These are phyloP conservation scores for Suillus occidentalis DNA, from an alignment of 768 basidiomycete species.

Conservation along the genomic window DNA sequence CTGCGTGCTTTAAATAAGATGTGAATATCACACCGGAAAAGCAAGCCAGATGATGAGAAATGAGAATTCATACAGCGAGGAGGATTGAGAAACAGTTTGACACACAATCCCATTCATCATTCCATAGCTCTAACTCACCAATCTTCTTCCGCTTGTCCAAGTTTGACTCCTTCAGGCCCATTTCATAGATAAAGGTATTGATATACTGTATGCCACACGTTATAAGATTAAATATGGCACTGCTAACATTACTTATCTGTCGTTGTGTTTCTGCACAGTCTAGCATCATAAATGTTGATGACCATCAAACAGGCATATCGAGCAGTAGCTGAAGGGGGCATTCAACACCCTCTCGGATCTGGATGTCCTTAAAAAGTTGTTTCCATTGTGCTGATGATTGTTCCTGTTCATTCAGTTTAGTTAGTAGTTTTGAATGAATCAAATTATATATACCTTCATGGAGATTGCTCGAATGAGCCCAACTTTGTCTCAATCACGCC, in stretches of 20 bases:
- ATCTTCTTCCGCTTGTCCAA: constrained; percentile 18
- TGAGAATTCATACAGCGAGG: constrained; percentile 15
- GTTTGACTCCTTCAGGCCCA: constrained; percentile 19
- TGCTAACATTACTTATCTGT: constrained; percentile 6
- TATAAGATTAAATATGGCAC: not conserved
- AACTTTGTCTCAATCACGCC: constrained; percentile 18
- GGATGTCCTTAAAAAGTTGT: constrained; percentile 21
- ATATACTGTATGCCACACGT: not conserved
- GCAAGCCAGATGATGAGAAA: not conserved
- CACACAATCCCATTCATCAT: constrained; percentile 25
- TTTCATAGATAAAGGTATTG: constrained; percentile 23
- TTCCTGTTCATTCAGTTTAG: constrained; percentile 12
- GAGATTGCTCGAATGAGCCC: constrained; percentile 14
- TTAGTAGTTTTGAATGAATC: constrained; percentile 5
- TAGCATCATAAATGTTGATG: constrained; percentile 23
- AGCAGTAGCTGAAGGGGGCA: constrained; percentile 16
- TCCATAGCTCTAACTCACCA: constrained; percentile 10
- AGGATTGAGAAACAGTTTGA: constrained; percentile 19
- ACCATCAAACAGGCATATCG: constrained; percentile 35
- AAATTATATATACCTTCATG: not conserved
- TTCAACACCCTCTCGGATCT: constrained; percentile 4
- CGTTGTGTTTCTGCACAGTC: constrained; percentile 16
- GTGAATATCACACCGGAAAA: too few relatives aligned
- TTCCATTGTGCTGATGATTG: constrained; percentile 21
- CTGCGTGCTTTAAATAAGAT: constrained; percentile 21